These are phyloP conservation scores for Lojkania enalia DNA, from an alignment of 2,329 filamentous ascomycete genomes.

Conservation along the genomic window DNA sequence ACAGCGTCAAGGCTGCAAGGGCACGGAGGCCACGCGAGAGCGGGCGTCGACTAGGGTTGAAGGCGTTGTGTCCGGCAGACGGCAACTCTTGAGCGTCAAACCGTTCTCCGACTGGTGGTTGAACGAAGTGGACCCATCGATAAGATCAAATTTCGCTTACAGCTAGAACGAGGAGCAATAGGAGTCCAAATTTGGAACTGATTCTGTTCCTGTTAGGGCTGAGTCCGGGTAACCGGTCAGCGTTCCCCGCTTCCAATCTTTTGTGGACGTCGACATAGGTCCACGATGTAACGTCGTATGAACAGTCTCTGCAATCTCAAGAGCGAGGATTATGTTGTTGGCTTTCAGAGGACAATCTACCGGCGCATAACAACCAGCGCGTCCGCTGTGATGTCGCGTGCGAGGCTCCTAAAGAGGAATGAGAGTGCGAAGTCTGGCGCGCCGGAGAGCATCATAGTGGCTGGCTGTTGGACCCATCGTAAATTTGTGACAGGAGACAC, in stretches of 20 bases:
- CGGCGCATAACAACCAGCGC: neutral
- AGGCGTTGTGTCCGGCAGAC: slow-evolving; percentile 20
- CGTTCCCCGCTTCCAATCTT: neutral
- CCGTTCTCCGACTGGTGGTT: slow-evolving; percentile 29
- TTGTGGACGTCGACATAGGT: neutral
- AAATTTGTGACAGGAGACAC: too few relatives aligned
- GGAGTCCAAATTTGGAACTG: slow-evolving; percentile 9
- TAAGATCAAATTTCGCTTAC: slow-evolving; percentile 32
- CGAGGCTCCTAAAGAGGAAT: neutral
- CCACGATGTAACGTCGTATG: neutral
- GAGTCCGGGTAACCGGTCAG: slow-evolving; percentile 10
- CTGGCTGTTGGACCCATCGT: neutral
- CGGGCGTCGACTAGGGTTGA: slow-evolving; percentile 23
- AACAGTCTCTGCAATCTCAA: neutral
- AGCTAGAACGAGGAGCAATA: slow-evolving; percentile 5
- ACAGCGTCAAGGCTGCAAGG: neutral
- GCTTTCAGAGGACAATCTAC: too few relatives aligned
- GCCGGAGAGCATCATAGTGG: neutral
- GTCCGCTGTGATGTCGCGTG: neutral
- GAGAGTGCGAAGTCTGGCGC: neutral
- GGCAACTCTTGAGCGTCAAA: slow-evolving; percentile 19
- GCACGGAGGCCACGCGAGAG: neutral
- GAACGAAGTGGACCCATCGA: slow-evolving; percentile 18
- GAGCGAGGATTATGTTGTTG: too few relatives aligned
- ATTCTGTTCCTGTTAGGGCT: slow-evolving; percentile 4